phyloP scores from a whole-genome alignment of 306 rosid species.

The Myrica gale region DNA sequence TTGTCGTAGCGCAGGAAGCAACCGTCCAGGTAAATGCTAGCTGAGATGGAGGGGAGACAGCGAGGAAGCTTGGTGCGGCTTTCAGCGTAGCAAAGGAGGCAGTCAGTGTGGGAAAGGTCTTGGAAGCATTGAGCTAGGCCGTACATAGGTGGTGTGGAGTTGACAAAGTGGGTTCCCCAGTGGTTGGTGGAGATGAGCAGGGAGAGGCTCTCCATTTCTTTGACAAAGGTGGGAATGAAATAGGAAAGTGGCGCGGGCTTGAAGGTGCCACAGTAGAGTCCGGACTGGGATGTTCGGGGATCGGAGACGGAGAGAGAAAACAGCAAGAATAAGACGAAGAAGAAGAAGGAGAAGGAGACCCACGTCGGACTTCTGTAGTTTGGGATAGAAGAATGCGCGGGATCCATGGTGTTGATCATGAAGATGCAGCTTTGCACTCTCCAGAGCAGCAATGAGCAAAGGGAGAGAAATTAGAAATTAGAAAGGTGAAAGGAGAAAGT shows the following conservation, averaged over 20 bases:
- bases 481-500: too few relatives aligned
- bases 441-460: not conserved
- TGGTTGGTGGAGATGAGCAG: slow-evolving; percentile 27
- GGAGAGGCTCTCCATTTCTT: slow-evolving; percentile 66
- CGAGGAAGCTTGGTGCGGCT: slow-evolving; percentile 72
- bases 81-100: slow-evolving; percentile 77
- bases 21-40: slow-evolving; percentile 76
- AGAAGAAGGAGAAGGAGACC: slow-evolving; percentile 24
- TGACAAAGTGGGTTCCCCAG: slow-evolving; percentile 48
- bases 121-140: slow-evolving; percentile 67
- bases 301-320: slow-evolving; percentile 38
- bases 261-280: slow-evolving; percentile 44
- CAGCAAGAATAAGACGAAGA: slow-evolving; percentile 12
- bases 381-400: slow-evolving; percentile 1
- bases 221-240: slow-evolving; percentile 58
- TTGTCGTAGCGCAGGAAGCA: slow-evolving; percentile 81
- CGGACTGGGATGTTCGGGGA: slow-evolving; percentile 56
- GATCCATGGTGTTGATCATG: not conserved
- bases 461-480: not conserved
- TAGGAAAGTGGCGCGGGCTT: slow-evolving; percentile 26
- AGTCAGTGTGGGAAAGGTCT: slow-evolving; percentile 72
- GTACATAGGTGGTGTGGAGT: slow-evolving; percentile 49
- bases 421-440: not conserved
- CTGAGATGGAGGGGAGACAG: slow-evolving; percentile 71
- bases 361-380: slow-evolving; percentile 13